These are phyloP conservation scores for Lepraria neglecta DNA, from an alignment of 495 filamentous ascomycete species.

Conservation along the genomic window DNA sequence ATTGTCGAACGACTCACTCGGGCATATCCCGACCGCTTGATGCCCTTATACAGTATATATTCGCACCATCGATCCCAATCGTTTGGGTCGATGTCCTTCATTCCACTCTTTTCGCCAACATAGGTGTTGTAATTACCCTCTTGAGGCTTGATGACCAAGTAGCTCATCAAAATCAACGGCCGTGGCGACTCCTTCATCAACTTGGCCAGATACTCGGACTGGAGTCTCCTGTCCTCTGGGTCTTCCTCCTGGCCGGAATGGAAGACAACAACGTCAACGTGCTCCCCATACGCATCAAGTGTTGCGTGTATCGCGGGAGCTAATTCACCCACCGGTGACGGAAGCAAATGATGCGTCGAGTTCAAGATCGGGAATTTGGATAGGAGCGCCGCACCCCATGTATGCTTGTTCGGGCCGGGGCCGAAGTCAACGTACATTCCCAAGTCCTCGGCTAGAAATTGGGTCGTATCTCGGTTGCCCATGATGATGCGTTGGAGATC, in stretches of 20 bases:
- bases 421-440: conserved; percentile 99
- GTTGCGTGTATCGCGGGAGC: conserved; percentile 96
- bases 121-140: conserved; percentile 98
- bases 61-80: conserved; percentile 99
- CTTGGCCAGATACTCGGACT: conserved; percentile 78
- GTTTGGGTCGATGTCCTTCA: conserved; percentile 88
- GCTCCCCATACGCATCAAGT: conserved; percentile 82
- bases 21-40: conserved; percentile 84
- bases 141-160: conserved; percentile 83
- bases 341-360: conserved; percentile 91
- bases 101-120: conserved; percentile 76
- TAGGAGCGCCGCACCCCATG: conserved; percentile 88
- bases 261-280: conserved; percentile 94
- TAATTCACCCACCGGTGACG: conserved; percentile 87
- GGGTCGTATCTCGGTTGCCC: conserved; percentile 96
- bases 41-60: conserved; percentile 91
- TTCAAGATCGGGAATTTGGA: conserved; percentile 98
- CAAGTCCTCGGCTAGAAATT: conserved; percentile 89
- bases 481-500: conserved; percentile 98
- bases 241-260: conserved; percentile 99
- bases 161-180: conserved; percentile 79
- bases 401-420: conserved; percentile 97
- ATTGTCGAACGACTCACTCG: conserved; percentile 83
- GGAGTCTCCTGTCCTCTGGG: conserved; percentile 81
- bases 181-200: conserved; percentile 79